Conservation (phyloP, 139 green algal species). For the Deuterostichococcus epilithicus region DNA sequence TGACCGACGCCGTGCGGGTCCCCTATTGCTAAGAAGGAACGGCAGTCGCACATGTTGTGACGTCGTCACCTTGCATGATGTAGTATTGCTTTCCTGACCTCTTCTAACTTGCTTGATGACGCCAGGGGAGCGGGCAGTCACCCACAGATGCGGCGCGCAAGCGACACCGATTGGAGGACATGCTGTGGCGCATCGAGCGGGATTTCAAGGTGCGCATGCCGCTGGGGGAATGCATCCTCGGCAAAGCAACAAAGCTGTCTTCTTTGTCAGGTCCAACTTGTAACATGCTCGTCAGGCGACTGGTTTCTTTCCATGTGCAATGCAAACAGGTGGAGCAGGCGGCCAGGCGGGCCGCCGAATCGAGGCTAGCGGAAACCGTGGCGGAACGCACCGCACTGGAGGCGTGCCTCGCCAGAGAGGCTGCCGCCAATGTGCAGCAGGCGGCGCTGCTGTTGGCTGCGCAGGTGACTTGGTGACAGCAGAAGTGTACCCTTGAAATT, state of each 20-base stretch:
- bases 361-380: background rate
- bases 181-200: constrained; percentile 78
- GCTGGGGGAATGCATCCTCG: background rate
- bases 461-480: background rate
- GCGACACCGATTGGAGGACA: constrained; percentile 75
- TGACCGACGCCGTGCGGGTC: no score
- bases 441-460: background rate
- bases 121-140: background rate
- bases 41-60: no score
- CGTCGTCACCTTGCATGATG: no score
- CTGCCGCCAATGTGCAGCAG: background rate
- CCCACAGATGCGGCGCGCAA: constrained; percentile 17
- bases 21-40: no score
- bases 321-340: background rate
- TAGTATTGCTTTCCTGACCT: no score
- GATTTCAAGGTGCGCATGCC: constrained; percentile 54
- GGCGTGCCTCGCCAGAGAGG: background rate
- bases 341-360: background rate
- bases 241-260: background rate
- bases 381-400: background rate
- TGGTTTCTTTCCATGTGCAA: background rate
- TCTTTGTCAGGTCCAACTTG: no score
- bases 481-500: no score
- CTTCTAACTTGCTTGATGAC: no score
- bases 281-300: no score